Evolutionary conservation across 1,139 yeast genomes (phyloP).

Genomic region (Taphrina deformans): DNA sequence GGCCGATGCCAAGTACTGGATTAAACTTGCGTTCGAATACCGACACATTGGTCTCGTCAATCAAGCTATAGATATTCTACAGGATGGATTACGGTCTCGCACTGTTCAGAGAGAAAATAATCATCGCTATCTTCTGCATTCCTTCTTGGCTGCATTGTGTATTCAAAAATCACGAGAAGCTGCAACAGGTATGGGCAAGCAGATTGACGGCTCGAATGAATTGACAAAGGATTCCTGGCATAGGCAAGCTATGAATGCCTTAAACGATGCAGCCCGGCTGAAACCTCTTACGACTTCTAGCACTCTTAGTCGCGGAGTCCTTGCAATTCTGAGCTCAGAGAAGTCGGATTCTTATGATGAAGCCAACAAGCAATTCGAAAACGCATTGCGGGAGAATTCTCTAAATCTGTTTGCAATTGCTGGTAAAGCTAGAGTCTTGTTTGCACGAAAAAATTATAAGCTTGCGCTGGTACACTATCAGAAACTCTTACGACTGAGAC

Average conservation of each 20-base stretch:
- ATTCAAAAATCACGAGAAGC: constrained; percentile 54
- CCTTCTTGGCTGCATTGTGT: constrained; percentile 73
- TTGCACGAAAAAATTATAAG: constrained; percentile 68
- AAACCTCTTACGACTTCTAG: constrained; percentile 53
- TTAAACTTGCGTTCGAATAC: constrained; percentile 57
- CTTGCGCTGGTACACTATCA: constrained; percentile 81
- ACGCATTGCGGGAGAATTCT: constrained; percentile 45
- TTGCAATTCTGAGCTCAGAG: constrained; percentile 44
- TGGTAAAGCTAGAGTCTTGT: constrained; percentile 80
- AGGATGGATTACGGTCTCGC: constrained; percentile 55
- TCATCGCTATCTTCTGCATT: constrained; percentile 58
- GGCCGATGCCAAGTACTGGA: constrained; percentile 76
- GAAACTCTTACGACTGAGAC: constrained; percentile 73
- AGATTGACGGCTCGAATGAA: constrained; percentile 36
- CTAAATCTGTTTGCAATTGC: constrained; percentile 73
- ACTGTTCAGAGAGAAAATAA: constrained; percentile 48
- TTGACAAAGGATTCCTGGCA: constrained; percentile 43
- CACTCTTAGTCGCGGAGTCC: constrained; percentile 58
- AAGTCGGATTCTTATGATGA: constrained; percentile 36
- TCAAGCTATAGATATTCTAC: constrained; percentile 66
- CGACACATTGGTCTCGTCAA: constrained; percentile 59
- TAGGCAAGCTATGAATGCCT: constrained; percentile 45
- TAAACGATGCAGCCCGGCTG: constrained; percentile 46
- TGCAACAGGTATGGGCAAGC: constrained; percentile 39
- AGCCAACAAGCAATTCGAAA: constrained; percentile 44